These are phyloP conservation scores for Aschersonia sp. DNA, from an alignment of 2,329 filamentous ascomycete genomes.

Conservation along the genomic window DNA sequence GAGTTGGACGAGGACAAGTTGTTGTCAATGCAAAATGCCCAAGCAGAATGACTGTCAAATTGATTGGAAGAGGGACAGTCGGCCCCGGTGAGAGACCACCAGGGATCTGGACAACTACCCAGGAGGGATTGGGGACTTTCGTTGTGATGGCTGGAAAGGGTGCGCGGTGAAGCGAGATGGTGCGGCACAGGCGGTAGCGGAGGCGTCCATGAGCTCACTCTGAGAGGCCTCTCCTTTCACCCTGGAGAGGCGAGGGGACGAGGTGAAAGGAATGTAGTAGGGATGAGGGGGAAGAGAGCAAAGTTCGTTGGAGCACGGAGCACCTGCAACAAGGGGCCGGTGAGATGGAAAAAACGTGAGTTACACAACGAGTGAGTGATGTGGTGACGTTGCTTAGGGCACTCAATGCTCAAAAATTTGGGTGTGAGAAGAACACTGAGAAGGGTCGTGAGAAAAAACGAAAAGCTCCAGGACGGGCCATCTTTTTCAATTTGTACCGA, in stretches of 20 bases:
- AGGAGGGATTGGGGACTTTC: conserved; percentile 5
- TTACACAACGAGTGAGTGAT: too few species aligned
- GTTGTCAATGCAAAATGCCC: neutral
- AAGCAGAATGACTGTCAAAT: neutral
- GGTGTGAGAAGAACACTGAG: too few species aligned
- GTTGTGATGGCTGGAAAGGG: conserved; percentile 8
- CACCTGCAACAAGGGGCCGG: too few species aligned
- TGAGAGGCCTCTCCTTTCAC: conserved; percentile 8
- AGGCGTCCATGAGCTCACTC: conserved; percentile 9
- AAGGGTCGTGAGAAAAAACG: too few species aligned
- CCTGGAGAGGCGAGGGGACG: conserved; percentile 4
- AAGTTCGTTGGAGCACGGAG: too few species aligned
- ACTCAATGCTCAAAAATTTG: too few species aligned
- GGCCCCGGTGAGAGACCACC: conserved; percentile 4
- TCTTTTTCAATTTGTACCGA: too few species aligned
- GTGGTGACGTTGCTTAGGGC: too few species aligned
- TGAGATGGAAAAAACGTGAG: too few species aligned
- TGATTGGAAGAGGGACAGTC: neutral
- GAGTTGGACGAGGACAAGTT: neutral
- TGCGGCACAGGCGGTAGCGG: conserved; percentile 1
- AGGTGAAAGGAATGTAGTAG: neutral
- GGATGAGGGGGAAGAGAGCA: neutral
- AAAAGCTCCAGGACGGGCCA: too few species aligned
- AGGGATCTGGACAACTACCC: conserved; percentile 5
- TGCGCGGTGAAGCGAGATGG: neutral